Conservation (phyloP, 257 asterid genomes). For the Catharanthus roseus region DNA sequence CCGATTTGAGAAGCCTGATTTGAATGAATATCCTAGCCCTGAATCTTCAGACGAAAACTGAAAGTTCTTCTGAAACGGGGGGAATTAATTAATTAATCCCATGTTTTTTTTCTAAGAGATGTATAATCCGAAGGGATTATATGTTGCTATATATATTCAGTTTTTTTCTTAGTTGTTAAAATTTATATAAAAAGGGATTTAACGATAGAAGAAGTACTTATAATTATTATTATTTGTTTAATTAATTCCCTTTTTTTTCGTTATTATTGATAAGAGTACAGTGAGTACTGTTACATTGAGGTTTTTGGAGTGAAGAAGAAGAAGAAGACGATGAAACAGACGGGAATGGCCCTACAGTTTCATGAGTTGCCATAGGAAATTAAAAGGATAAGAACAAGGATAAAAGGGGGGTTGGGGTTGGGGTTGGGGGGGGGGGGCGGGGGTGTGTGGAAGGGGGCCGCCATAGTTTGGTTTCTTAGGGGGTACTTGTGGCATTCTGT, state of each 20-base stretch:
- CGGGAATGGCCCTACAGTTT: too few relatives aligned
- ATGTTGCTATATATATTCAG: constrained; percentile 5
- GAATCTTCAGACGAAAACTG: constrained; percentile 53
- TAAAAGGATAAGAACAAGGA: constrained; percentile 7
- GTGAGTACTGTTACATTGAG: too few relatives aligned
- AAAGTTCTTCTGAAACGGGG: neutral
- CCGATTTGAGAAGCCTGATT: constrained; percentile 60
- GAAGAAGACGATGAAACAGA: too few relatives aligned
- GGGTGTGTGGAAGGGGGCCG: too few relatives aligned
- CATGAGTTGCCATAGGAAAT: too few relatives aligned
- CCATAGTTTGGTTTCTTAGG: constrained; percentile 23
- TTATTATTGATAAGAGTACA: too few relatives aligned
- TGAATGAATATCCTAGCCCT: constrained; percentile 81
- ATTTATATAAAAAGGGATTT: too few relatives aligned
- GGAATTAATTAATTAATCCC: neutral
- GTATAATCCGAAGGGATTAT: constrained; percentile 44
- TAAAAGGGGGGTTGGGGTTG: constrained; percentile 21
- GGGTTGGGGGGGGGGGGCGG: neutral
- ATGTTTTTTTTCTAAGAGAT: constrained; percentile 11
- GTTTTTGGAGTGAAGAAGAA: too few relatives aligned
- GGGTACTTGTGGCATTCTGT: constrained; percentile 16
- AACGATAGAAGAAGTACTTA: too few relatives aligned
- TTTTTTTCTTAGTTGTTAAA: constrained; percentile 5
- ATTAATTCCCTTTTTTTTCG: too few relatives aligned
- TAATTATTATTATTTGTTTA: too few relatives aligned